Conservation (phyloP, 495 filamentous ascomycete genomes). For the Neurospora terricola region DNA sequence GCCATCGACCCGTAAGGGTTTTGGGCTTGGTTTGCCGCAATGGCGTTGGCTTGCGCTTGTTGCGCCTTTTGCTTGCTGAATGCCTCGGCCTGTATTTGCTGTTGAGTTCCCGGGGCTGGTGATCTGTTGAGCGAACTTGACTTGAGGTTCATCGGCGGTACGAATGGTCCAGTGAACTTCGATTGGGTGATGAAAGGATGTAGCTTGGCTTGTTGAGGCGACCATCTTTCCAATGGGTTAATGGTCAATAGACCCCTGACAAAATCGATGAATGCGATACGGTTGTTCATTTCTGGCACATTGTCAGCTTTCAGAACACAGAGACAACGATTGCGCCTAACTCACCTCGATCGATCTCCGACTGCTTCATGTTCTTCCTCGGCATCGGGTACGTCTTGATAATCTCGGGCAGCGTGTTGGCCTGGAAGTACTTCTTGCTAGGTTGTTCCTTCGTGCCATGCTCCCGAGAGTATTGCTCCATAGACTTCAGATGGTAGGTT, state of each 20-base stretch:
- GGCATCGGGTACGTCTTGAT: slow-evolving; percentile 97
- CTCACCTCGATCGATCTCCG: slow-evolving; percentile 91
- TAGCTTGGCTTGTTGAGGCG: slow-evolving; percentile 91
- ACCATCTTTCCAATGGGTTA: slow-evolving; percentile 95
- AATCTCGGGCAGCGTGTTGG: slow-evolving; percentile 88
- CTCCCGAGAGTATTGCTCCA: slow-evolving; percentile 95
- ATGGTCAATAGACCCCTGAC: slow-evolving; percentile 91
- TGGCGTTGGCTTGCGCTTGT: slow-evolving; percentile 55
- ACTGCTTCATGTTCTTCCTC: slow-evolving; percentile 97
- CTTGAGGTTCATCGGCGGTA: slow-evolving; percentile 96
- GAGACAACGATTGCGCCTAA: neutral
- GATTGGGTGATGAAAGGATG: slow-evolving; percentile 99
- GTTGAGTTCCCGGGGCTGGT: slow-evolving; percentile 90
- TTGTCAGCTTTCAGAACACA: neutral
- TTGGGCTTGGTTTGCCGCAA: slow-evolving; percentile 44
- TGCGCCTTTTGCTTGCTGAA: slow-evolving; percentile 79
- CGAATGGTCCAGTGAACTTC: slow-evolving; percentile 90
- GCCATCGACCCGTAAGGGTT: slow-evolving; percentile 34
- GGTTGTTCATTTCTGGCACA: slow-evolving; percentile 85
- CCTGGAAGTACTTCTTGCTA: slow-evolving; percentile 98
- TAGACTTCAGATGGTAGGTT: slow-evolving; percentile 84
- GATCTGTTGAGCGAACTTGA: slow-evolving; percentile 72
- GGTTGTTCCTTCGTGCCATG: slow-evolving; percentile 95
- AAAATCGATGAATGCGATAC: slow-evolving; percentile 98
- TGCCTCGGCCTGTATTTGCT: slow-evolving; percentile 90